Conservation (phyloP, 768 basidiomycete genomes). For the Boletus subcaerulescens region DNA sequence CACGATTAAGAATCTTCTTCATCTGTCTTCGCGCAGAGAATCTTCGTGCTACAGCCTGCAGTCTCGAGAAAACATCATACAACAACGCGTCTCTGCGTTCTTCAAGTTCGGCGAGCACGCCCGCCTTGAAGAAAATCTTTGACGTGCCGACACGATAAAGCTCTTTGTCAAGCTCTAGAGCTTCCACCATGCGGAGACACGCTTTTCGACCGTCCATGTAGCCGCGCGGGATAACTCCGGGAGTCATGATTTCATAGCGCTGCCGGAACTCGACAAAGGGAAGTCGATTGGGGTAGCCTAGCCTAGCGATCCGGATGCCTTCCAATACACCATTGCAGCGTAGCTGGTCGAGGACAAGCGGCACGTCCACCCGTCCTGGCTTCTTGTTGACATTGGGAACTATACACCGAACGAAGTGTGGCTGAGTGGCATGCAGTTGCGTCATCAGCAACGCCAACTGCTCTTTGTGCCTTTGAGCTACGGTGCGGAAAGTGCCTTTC, state of each 20-base stretch:
- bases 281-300: constrained; percentile 95
- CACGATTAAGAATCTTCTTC: constrained; percentile 92
- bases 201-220: constrained; percentile 99
- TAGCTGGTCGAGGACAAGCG: constrained; percentile 92
- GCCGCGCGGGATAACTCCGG: constrained; percentile 87
- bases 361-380: constrained; percentile 87
- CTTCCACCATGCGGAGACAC: constrained; percentile 84
- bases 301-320: constrained; percentile 94
- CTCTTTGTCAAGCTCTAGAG: constrained; percentile 81
- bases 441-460: constrained; percentile 89
- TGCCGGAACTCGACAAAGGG: constrained; percentile 98
- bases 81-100: constrained; percentile 86
- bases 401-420: constrained; percentile 97
- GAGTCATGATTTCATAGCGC: constrained; percentile 93
- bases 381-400: constrained; percentile 93
- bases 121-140: constrained; percentile 99
- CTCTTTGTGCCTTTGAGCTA: constrained; percentile 93
- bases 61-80: constrained; percentile 81
- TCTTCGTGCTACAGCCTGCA: constrained; percentile 86
- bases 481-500: constrained; percentile 96
- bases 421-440: constrained; percentile 91
- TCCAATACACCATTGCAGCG: constrained; percentile 99
- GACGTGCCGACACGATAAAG: constrained; percentile 91
- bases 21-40: constrained; percentile 87
- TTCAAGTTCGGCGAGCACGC: constrained; percentile 93